Evolutionary conservation across 345 rosid genomes (phyloP), one percentile per base, ranked within the genome.

Genomic region (Brassica nigra): DNA sequence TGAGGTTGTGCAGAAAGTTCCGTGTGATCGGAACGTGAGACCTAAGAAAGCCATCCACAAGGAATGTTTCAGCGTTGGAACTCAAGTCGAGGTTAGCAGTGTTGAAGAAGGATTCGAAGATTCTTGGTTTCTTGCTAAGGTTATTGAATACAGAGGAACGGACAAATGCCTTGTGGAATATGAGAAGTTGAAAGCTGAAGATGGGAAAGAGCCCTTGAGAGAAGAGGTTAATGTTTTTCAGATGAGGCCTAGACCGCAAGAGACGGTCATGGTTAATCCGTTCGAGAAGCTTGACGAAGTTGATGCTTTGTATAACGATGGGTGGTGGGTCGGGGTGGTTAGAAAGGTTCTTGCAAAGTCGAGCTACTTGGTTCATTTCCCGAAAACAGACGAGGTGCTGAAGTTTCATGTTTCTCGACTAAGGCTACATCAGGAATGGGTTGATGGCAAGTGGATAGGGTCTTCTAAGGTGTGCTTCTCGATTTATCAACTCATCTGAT

Each of bases 311-410:
- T 87, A 89, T 76, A 90, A 90, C 73, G 99, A 92, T 69, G 90
- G 89, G 31, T 95, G 97, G 99, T 92, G 99, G 97, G 87, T 89
- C 0, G 97, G 97, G 59, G 84, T 85, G 69, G 68, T 95, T 49
- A 62, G 74, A 20, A 89, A 84, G 85, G 87, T 91, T 79, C 85
- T 84, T 33, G 54, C 44, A 7, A 80, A 84, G 76, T 79, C 88
- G 27, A 86, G 67, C 71, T 95, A 90, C 55, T 2, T 49, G 4
- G 90, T 92, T 68, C 78, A 76, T 79, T 95, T 95, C 74, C 82
- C 74, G 73, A 80, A 77, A 29, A 83, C 87, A 14, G 5, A 64
- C 6, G 97, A 91, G 86, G 84, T 84, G 70, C 39, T 92, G 15
- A 80, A 36, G 78, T 90, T 90, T 82, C 63, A 75, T 69, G 90